A percentile compares a stretch with the other conserved stretches of the same genome.
These are phyloP conservation scores for Arthrinium puccinioides DNA, from an alignment of 2,329 filamentous ascomycete genomes.

Conservation along the genomic window DNA sequence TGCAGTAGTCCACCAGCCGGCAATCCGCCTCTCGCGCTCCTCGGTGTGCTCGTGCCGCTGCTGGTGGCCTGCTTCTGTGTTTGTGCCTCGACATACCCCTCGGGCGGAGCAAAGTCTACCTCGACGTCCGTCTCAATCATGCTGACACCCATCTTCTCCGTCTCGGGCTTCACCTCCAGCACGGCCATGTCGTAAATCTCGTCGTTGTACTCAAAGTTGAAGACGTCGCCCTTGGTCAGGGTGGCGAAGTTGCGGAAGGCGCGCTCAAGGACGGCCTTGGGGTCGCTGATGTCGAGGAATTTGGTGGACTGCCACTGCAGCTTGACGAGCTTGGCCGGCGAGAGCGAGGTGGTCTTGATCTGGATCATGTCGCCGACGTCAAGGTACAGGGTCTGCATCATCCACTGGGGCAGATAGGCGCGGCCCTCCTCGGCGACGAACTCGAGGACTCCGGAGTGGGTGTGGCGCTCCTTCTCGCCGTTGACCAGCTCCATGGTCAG, in stretches of 20 bases:
- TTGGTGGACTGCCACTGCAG: constrained; percentile 87
- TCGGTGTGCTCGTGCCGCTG: constrained; percentile 82
- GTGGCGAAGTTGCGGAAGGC: constrained; percentile 95
- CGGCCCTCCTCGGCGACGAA: constrained; percentile 97
- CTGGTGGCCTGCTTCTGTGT: constrained; percentile 32
- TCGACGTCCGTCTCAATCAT: constrained; percentile 95
- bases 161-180: constrained; percentile 83
- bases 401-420: constrained; percentile 93
- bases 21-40: constrained; percentile 56
- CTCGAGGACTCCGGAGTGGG: constrained; percentile 91
- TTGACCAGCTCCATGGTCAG: constrained; percentile 96
- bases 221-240: constrained; percentile 86
- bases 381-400: constrained; percentile 86
- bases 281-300: constrained; percentile 95
- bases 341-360: constrained; percentile 88
- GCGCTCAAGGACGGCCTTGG: constrained; percentile 93
- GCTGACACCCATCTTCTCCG: constrained; percentile 76
- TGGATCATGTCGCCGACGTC: constrained; percentile 93
- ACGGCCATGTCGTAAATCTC: constrained; percentile 89
- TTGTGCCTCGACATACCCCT: constrained; percentile 89
- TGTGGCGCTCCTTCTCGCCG: constrained; percentile 69
- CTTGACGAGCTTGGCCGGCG: constrained; percentile 88
- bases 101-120: constrained; percentile 89
- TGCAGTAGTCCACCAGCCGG: constrained; percentile 71
- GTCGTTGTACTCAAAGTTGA: constrained; percentile 96